phyloP scores from a whole-genome alignment of 106 monocot genomes.

The Iris macrosiphon region DNA sequence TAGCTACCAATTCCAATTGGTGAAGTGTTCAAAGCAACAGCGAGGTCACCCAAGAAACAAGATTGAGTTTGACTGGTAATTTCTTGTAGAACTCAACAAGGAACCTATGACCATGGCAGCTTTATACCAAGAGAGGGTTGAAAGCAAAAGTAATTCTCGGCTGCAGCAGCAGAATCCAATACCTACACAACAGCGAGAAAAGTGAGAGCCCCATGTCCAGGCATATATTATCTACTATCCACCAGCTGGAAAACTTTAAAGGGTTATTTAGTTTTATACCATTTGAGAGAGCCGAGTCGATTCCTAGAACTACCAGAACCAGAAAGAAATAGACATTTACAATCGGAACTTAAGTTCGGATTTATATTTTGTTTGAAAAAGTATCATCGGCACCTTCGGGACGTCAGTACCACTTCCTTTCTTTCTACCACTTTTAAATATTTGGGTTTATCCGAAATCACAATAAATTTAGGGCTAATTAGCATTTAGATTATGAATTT shows the following conservation, averaged over 20 bases:
- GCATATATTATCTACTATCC: conserved; percentile 15
- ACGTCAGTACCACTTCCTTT: too few relatives aligned
- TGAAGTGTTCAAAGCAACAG: background rate
- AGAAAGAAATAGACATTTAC: too few relatives aligned
- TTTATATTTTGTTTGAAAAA: too few relatives aligned
- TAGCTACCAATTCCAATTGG: conserved; percentile 6
- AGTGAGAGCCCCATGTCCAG: too few relatives aligned
- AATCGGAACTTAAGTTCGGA: too few relatives aligned
- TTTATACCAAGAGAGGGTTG: conserved; percentile 54
- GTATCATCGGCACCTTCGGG: too few relatives aligned
- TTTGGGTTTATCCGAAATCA: conserved; percentile 14
- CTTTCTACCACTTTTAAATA: too few relatives aligned
- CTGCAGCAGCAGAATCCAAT: conserved; percentile 27
- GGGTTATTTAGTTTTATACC: too few relatives aligned
- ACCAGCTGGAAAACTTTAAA: conserved; percentile 28
- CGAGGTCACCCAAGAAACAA: conserved; percentile 3
- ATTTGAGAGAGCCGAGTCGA: background rate
- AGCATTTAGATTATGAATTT: too few relatives aligned
- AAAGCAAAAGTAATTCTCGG: conserved; percentile 63
- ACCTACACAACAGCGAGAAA: conserved; percentile 14
- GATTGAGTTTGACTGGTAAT: conserved; percentile 38
- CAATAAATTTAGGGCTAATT: conserved; percentile 23
- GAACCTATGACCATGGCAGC: conserved; percentile 61
- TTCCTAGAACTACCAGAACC: background rate
- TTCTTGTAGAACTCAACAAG: conserved; percentile 53